Base-by-base conservation (phyloP, 352 stramenopile species). In the Saprolegnia diclina region DNA sequence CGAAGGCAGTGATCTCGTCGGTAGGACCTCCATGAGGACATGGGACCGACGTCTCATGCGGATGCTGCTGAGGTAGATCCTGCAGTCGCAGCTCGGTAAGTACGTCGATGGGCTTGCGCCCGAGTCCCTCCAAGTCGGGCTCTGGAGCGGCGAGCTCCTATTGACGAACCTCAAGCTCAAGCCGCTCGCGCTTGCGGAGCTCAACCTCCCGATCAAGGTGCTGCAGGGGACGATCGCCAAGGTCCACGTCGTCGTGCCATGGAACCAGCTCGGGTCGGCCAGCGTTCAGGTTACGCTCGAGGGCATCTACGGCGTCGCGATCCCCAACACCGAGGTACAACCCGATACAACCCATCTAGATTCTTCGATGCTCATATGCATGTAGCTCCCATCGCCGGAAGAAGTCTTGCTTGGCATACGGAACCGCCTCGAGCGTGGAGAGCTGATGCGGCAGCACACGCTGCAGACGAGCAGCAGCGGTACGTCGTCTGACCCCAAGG, bases 61-160 rank as follows among this genome's bases (percentile, higher is more conserved):
- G 7, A 35, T 35, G 29, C 29, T 35, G 29, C 29, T 5, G 29
- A 35, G 14, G 57, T 69, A 90, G 84, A 87, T 93, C 54, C 74
- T 94, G 10, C 83, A 94, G 66, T 79, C 83, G 37, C 83, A 92
- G 54, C 68, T 94, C 46, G 86, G 86, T 22, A 94, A 92, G 61
- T 94, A 92, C 35, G 78, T 94, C 46, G 83, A 90, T 69, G 86
- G 86, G 1, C 73, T 94, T 24, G 77, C 81, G 54, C 82, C 79
- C 21, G 84, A 94, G 56, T 92, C 86, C 65, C 74, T 94, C n/a
- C 84, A 90, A 54, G 80, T 94, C 13, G 86, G 85, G 0, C 75
- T 94, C 32, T 94, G 86, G 86, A 92, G 82, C 56, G 86, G 86
- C n/a, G 86, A 94, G 65, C 68, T 94, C 26, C 73, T 85, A 69